Percentiles rank a stretch among this genome's conserved stretches.
Conservation (phyloP, 768 basidiomycete species). For the Phylloporus sp. region DNA sequence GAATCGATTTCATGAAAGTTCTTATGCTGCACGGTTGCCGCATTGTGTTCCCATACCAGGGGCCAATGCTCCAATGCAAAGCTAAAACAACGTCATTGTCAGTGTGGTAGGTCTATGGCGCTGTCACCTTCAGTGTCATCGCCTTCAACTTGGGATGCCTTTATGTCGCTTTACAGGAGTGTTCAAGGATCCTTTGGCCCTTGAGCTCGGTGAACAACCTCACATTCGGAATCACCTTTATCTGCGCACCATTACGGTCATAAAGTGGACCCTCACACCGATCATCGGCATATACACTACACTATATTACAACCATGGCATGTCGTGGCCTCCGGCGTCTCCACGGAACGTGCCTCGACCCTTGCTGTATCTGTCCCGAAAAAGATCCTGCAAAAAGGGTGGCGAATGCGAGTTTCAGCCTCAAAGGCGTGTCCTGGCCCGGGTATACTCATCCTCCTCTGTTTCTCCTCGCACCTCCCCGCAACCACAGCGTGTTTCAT, state of each 20-base stretch:
- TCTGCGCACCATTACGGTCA: slow-evolving; percentile 8
- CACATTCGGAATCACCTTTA: slow-evolving; percentile 2
- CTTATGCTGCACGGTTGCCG: slow-evolving; percentile 19
- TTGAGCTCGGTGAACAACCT: neutral
- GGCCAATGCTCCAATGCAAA: slow-evolving; percentile 16
- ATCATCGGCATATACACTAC: slow-evolving; percentile 6
- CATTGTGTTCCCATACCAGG: slow-evolving; percentile 20
- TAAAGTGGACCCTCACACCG: slow-evolving; percentile 5
- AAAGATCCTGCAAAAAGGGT: neutral
- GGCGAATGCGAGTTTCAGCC: neutral
- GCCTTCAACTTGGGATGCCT: neutral
- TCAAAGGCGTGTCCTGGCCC: neutral
- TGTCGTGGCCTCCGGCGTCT: slow-evolving; percentile 20
- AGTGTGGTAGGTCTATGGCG: slow-evolving; percentile 1
- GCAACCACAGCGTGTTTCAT: neutral
- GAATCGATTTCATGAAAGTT: slow-evolving; percentile 10
- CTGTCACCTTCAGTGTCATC: neutral
- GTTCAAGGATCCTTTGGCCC: neutral
- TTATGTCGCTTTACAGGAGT: neutral
- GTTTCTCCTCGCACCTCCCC: neutral
- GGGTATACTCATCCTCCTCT: neutral
- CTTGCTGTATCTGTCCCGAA: slow-evolving; percentile 23
- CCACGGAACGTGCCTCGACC: slow-evolving; percentile 23
- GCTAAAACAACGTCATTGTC: slow-evolving; percentile 18
- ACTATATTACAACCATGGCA: slow-evolving; percentile 18